Base-by-base conservation (phyloP, 495 filamentous ascomycete species). In the Viridothelium virens region DNA sequence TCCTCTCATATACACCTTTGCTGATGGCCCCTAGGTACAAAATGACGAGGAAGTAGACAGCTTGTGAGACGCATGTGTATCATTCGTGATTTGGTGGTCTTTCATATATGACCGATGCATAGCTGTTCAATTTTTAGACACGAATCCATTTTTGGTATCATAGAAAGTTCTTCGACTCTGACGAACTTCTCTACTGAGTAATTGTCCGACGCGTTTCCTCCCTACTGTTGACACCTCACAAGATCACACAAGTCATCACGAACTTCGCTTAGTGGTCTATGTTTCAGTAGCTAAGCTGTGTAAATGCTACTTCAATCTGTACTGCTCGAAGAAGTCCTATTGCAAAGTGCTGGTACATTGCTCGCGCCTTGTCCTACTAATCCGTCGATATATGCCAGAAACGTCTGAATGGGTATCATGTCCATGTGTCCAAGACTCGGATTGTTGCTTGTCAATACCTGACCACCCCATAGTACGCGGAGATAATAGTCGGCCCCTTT, bases 341-440 rank as follows among this genome's bases (percentile, higher is more conserved):
- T 63, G n/a, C 68, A 69, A 2, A 69, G 31, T 18, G 37, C 61
- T 34, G 69, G 68, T 3, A 86, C 77, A 63, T 80, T 77, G 44
- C 75, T 78, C 2, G 80, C 84, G 34, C 74, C 70, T 16, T 62
- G 63, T 3, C 88, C 87, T 1, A 85, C 83, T 47, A 91, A 70
- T 2, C 82, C 86, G 70, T 86, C 83, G 70, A 91, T 79, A 74
- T 90, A 91, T 1, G 67, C 81, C 62, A 89, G 67, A 50, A 90
- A 68, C 25, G 73, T 80, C 62, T 84, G 82, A 14, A 84, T 69
- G 5, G 83, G 82, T 7, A 90, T 36, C 85, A 90, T 85, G 70
- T 88, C 82, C 68, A 89, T 77, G 18, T 74, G 66, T 10, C 85
- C 86, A 38, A 90, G 73, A 16, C 63, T 80, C 7, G 86, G 86